Percentiles rank a stretch among this genome's conserved stretches.
These are phyloP conservation scores for Aspergillus ostianus DNA, from an alignment of 495 filamentous ascomycete genomes.

Conservation along the genomic window DNA sequence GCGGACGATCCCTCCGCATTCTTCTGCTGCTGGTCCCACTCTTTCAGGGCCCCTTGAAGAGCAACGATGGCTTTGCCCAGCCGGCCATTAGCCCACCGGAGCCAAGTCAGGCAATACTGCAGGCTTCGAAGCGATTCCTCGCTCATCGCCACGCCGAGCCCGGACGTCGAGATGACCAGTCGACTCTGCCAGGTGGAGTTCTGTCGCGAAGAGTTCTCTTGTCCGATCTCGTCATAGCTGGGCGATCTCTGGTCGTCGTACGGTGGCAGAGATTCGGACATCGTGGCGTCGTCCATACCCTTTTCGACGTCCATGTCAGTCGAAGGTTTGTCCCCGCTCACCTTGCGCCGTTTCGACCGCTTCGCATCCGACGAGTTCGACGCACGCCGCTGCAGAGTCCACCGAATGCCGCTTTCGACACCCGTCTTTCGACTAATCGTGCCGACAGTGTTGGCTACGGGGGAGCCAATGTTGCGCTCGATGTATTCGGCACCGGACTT, in stretches of 20 bases:
- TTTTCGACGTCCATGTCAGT: constrained; percentile 43
- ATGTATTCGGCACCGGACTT: constrained; percentile 81
- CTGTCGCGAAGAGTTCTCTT: constrained; percentile 31
- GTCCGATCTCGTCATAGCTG: constrained; percentile 58
- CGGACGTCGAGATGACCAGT: constrained; percentile 79
- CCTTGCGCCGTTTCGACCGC: constrained; percentile 64
- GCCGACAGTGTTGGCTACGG: constrained; percentile 79
- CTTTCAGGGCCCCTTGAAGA: constrained; percentile 67
- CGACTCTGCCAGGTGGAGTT: constrained; percentile 69
- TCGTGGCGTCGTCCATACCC: constrained; percentile 27
- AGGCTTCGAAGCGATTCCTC: constrained; percentile 76
- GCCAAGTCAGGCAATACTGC: constrained; percentile 71
- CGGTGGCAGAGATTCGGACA: constrained; percentile 68
- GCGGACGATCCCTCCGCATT: constrained; percentile 26
- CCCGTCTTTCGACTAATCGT: constrained; percentile 78
- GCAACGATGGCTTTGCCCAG: constrained; percentile 66
- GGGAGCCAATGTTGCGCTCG: constrained; percentile 75
- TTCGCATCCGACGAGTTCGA: constrained; percentile 36
- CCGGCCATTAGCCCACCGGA: constrained; percentile 74
- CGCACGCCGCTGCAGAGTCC: constrained; percentile 60
- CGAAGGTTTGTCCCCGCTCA: constrained; percentile 39
- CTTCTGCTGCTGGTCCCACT: constrained; percentile 57
- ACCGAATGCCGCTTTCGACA: constrained; percentile 76
- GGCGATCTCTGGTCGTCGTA: constrained; percentile 77
- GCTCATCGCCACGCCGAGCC: constrained; percentile 81